A percentile compares a stretch with the other conserved stretches of the same genome.
These are phyloP conservation scores for Eutreptiella sp. DNA, from an alignment of 208 protist species.

Conservation along the genomic window DNA sequence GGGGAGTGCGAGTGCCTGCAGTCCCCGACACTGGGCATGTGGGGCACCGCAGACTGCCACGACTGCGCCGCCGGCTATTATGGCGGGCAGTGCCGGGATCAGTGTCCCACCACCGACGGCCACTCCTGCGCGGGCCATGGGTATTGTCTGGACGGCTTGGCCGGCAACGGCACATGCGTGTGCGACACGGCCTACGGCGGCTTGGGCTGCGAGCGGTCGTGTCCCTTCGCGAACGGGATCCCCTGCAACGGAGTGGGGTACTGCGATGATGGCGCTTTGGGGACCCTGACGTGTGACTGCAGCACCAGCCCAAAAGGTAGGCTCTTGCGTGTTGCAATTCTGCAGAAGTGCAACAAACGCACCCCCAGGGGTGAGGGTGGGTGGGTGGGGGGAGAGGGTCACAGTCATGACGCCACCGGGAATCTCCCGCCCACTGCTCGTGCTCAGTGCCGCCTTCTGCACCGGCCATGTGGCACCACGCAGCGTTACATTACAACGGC, in stretches of 20 bases:
- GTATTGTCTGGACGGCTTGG: conserved; percentile 12
- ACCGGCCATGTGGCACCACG: conserved; percentile 6
- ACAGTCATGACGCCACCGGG: conserved; percentile 13
- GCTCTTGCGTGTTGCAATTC: too few relatives aligned
- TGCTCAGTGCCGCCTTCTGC: conserved; percentile 2
- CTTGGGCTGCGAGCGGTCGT: neutral
- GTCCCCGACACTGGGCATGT: conserved; percentile 26
- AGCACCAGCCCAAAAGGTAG: too few relatives aligned
- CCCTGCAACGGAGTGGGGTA: conserved; percentile 3
- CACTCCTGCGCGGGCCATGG: neutral
- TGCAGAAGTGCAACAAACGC: too few relatives aligned
- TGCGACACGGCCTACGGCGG: conserved; percentile 18
- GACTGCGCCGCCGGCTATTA: neutral
- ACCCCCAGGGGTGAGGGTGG: too few relatives aligned
- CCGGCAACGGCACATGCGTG: conserved; percentile 6
- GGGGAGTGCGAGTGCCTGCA: too few relatives aligned
- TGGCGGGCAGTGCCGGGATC: neutral
- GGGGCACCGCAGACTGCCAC: conserved; percentile 14
- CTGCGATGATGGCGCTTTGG: conserved; percentile 14
- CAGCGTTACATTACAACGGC: too few relatives aligned
- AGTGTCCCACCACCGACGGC: neutral
- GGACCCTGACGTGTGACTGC: conserved; percentile 17
- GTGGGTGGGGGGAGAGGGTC: conserved; percentile 3
- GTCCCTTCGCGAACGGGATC: too few relatives aligned
- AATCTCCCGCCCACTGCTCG: too few relatives aligned